Evolutionary conservation across 2,329 filamentous ascomycete genomes (phyloP), one percentile per base, ranked within the genome.

Genomic region (Boeremia lycopersici): DNA sequence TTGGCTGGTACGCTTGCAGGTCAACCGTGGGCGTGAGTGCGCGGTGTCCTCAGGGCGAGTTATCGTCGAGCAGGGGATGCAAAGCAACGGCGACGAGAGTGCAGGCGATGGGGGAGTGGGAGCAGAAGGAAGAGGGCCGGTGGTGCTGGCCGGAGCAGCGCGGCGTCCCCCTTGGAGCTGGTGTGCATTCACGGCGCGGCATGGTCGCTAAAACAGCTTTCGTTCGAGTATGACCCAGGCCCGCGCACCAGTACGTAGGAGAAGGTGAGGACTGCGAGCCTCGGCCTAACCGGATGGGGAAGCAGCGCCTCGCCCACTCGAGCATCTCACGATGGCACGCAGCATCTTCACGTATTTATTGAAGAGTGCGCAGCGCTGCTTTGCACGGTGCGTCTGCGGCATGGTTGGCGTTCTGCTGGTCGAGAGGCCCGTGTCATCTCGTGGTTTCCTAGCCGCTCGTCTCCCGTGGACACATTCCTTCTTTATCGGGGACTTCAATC

Each of bases 1-100:
- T 33, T 36, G 52, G 56, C 49, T 44, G 48, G 60, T 53, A 54
- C 44, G 38, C 38, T 52, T 49, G 48, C 49, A 43, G 29, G 36
- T 48, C 33, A 29, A 30, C 13, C 36, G 45, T 25, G 53, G 38
- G 57, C 23, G 56, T 34, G 23, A 28, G 29, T 38, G 30, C 36
- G 19, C 17, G 15, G 45, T 31, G 45, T 33, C 29, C 15, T 42
- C 43, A 50, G 36, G 45, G 33, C 30, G 40, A 33, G 15, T 48
- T 48, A 28, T 55, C 33, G 45, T 44, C 45, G 48, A 26, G 61
- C 41, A 53, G 43, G 13, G 30, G 56, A 39, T 53, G 55, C 47
- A 48, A 41, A 31, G 29, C 23, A 47, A 38, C 43, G 47, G 30
- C 13, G 52, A 49, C 25, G 38, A 19, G 46, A 43, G 31, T 45